Base-by-base conservation (phyloP, 371 early-diverging fungal genomes). In the Nematocida ironsii region DNA sequence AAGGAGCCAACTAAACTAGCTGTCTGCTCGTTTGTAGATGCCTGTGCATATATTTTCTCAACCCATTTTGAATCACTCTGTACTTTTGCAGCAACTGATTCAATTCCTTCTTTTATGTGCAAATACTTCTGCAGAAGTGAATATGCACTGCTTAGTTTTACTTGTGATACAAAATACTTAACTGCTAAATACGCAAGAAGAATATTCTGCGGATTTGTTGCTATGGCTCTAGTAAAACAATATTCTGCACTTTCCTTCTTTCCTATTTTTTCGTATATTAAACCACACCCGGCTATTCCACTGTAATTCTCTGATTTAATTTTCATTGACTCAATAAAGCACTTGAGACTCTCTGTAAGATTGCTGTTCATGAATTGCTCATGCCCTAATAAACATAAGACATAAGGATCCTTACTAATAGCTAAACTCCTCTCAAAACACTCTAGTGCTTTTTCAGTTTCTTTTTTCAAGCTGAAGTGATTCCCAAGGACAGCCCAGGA, bases 401-500 rank as follows among this genome's bases (percentile, higher is more conserved):
- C 83, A 73, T 85, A 83, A n/a, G 83, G 68, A 57, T 83, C 83
- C 67, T 82, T 84, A 68, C 61, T 55, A 45, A 87, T 84, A 42
- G 58, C 45, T 23, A 83, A 23, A 42, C 83, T 83, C 68, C 83
- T 80, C 52, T 84, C 72, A 68, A 88, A 83, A 64, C 84, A 87
- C 48, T 75, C 45, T 0, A 78, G 47, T 27, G 85, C 83, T 56
- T 84, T 83, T 39, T 82, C 60, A 23, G 74, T 72, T 25, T 87
- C 84, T 42, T 76, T 75, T 39, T 75, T 66, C 11, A 83, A 61
- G 48, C 82, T 83, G 67, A 84, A 88, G 70, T 85, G 85, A 70
- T 88, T 88, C 0, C 86, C 88, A 5, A 88, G 25, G 4, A 80
- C 84, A 39, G 78, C 75, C 87, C 87, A 88, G 25, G 88, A 83